Evolutionary conservation across 164 flowering plant genomes (phyloP).

Genomic region (Buxus sempervirens): DNA sequence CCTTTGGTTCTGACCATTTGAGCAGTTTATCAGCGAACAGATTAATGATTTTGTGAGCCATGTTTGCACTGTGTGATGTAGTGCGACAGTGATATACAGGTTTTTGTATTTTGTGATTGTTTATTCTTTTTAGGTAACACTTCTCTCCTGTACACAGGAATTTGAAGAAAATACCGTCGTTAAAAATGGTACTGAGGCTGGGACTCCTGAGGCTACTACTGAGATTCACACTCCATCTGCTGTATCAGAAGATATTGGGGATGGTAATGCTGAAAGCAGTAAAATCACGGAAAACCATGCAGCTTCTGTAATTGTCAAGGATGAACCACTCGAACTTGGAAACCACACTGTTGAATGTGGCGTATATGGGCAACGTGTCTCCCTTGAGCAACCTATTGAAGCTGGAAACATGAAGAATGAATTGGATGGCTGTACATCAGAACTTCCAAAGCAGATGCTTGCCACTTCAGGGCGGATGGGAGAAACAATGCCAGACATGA

Average conservation of each 20-base stretch:
- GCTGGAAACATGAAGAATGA: slow-evolving; percentile 12
- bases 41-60: neutral
- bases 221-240: slow-evolving; percentile 11
- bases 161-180: slow-evolving; percentile 21
- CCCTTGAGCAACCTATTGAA: slow-evolving; percentile 12
- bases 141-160: slow-evolving; percentile 24
- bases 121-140: neutral
- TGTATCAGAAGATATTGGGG: slow-evolving; percentile 15
- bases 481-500: slow-evolving; percentile 1
- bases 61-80: neutral
- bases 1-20: no score
- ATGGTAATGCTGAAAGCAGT: slow-evolving; percentile 5
- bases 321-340: slow-evolving; percentile 13
- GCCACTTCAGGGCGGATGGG: slow-evolving; percentile 14
- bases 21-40: no score
- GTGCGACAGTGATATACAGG: no score
- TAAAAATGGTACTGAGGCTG: slow-evolving; percentile 29
- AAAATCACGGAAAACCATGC: neutral
- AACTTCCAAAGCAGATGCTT: slow-evolving; percentile 4
- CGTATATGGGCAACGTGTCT: slow-evolving; percentile 2
- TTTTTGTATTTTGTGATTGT: neutral
- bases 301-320: slow-evolving; percentile 13
- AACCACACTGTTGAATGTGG: slow-evolving; percentile 10
- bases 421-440: slow-evolving; percentile 1
- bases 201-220: slow-evolving; percentile 19